These are phyloP conservation scores for Colletotrichum gigasporum DNA, from an alignment of 2,329 filamentous ascomycete genomes.

Conservation along the genomic window DNA sequence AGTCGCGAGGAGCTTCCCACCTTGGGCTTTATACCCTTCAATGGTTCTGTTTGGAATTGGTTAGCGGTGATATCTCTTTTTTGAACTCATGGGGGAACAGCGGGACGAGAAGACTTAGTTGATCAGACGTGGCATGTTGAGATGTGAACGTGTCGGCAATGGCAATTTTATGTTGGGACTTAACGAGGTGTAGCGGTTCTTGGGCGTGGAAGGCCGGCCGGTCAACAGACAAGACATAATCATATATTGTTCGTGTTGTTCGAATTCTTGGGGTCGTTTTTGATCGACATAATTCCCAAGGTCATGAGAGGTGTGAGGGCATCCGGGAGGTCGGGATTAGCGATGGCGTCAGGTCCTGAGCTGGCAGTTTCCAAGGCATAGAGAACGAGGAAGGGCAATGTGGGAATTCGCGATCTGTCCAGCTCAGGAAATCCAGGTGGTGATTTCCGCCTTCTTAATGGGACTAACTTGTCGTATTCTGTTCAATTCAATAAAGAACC, in stretches of 20 bases:
- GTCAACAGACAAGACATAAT: constrained; percentile 2
- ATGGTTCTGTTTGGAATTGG: not conserved
- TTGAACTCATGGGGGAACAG: not conserved
- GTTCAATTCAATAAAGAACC: too few species aligned
- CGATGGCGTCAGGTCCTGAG: too few species aligned
- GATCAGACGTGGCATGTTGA: not conserved
- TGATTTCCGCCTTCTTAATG: too few species aligned
- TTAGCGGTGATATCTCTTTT: not conserved
- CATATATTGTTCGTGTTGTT: not conserved
- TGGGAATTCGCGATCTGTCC: too few species aligned
- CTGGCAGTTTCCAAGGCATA: too few species aligned
- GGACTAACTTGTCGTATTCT: too few species aligned
- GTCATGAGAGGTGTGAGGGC: too few species aligned
- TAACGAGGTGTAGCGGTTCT: constrained; percentile 17
- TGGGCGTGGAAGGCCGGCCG: not conserved
- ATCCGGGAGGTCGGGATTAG: too few species aligned
- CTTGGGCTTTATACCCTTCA: constrained; percentile 13
- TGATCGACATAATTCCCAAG: too few species aligned
- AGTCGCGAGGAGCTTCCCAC: not conserved
- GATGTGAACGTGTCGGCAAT: constrained; percentile 8
- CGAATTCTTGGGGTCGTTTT: too few species aligned
- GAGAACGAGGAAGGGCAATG: too few species aligned
- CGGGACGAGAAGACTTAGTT: not conserved
- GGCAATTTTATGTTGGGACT: not conserved
- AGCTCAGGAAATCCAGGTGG: too few species aligned